These are phyloP conservation scores for Hemisphaericaspora xylanilytica DNA, from an alignment of 1,139 yeast species.

Conservation along the genomic window DNA sequence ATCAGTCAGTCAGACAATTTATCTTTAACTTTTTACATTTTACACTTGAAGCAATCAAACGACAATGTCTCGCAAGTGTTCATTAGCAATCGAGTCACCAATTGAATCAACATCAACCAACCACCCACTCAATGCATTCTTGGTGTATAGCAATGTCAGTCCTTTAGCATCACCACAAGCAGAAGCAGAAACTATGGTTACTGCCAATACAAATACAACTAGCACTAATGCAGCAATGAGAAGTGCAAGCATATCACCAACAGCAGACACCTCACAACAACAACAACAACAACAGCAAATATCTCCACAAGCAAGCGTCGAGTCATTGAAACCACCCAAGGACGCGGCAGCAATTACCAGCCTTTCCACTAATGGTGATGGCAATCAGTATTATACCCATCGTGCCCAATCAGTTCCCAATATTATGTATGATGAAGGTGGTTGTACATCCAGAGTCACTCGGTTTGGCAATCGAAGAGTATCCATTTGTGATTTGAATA, in stretches of 20 bases:
- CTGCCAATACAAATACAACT: too few relatives aligned
- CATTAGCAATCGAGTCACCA: constrained; percentile 23
- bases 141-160: constrained; percentile 16
- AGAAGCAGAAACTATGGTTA: too few relatives aligned
- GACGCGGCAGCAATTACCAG: too few relatives aligned
- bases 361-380: too few relatives aligned
- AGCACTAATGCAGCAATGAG: not conserved
- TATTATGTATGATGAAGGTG: constrained; percentile 11
- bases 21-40: not conserved
- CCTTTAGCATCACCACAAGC: too few relatives aligned
- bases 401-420: constrained; percentile 13
- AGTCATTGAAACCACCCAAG: not conserved
- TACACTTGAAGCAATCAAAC: not conserved
- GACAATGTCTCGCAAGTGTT: constrained; percentile 15
- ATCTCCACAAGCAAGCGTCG: not conserved
- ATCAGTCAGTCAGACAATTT: not conserved
- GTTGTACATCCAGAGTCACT: constrained; percentile 2
- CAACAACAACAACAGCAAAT: not conserved
- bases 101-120: constrained; percentile 12
- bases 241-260: not conserved
- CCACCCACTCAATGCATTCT: constrained; percentile 28
- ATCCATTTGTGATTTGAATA: constrained; percentile 27
- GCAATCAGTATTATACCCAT: not conserved
- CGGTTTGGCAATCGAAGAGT: constrained; percentile 12
- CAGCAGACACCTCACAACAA: not conserved